Conservation (phyloP, 352 stramenopile genomes). For the Pythium sukuiense region DNA sequence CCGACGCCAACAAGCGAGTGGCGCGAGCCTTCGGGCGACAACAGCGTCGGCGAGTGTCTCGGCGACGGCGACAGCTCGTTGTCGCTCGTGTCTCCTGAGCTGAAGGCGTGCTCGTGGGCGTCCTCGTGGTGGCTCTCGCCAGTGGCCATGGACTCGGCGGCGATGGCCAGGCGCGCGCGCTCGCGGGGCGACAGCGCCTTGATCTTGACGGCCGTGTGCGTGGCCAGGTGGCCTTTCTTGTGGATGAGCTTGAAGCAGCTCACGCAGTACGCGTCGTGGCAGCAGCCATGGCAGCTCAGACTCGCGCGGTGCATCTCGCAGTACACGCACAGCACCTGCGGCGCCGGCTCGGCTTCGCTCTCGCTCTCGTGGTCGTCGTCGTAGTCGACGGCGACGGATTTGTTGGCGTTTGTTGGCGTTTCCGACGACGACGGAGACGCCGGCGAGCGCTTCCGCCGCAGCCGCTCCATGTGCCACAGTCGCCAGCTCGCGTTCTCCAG, state of each 20-base stretch:
- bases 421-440: neutral
- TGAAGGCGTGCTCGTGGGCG: neutral
- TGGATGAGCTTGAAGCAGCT: constrained; percentile 89
- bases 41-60: neutral
- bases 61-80: constrained; percentile 11
- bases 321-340: constrained; percentile 60
- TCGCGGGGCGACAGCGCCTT: constrained; percentile 22
- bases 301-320: constrained; percentile 70
- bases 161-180: constrained; percentile 18
- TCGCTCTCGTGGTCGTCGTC: constrained; percentile 26
- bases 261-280: constrained; percentile 84
- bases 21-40: constrained; percentile 12
- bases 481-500: constrained; percentile 86
- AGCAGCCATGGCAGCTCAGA: constrained; percentile 82
- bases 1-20: neutral
- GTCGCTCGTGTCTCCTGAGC: constrained; percentile 24
- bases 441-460: constrained; percentile 18
- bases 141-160: constrained; percentile 12
- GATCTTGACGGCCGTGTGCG: constrained; percentile 76
- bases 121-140: constrained; percentile 4
- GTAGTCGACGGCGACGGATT: constrained; percentile 17
- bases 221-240: constrained; percentile 82
- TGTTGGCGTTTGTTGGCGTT: neutral
- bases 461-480: constrained; percentile 75
- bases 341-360: constrained; percentile 5